Base-by-base conservation (phyloP, 1,284 basidiomycete genomes). In the Fomitopsis schrenkii region DNA sequence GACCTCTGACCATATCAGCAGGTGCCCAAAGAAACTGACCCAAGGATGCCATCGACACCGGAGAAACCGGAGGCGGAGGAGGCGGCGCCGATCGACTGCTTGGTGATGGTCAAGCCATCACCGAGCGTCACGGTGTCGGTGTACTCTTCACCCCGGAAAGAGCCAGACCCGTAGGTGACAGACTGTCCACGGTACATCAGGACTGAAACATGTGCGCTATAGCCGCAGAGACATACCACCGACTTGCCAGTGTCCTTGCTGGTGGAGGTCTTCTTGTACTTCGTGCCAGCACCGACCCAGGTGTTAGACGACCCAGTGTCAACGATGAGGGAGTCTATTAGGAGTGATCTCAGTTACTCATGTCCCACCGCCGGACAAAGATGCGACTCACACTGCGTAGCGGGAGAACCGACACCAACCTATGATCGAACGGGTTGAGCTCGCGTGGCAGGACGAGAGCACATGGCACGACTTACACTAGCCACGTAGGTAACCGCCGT, bases 1-100 rank as follows among this genome's bases (percentile, higher is more conserved):
- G 42, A 2, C n/a, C 7, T 17, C 22, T n/a, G n/a, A 1, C n/a
- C 4, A 19, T 19, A 8, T 19, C 8, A 45, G 6, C n/a, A 7
- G 42, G 42, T 17, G 41, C n/a, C 8, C 3, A 14, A 30, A 33
- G 35, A 22, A 22, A 59, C 67, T 22, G 52, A 71, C 72, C 85
- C 86, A 40, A 88, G 70, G 62, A 87, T 85, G 30, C 80, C 81
- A 68, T 87, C 80, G 15, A 79, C 74, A 50, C 78, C 80, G 0
- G 62, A 54, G 75, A 76, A 71, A 9, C 74, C 81, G n/a, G 56
- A 68, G 63, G 77, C 71, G 0, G 14, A 67, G 5, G 76, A 71
- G 30, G 86, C 85, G 59, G 84, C 83, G 62, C 85, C 86, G 61
- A 88, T 85, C 17, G 82, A 84, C 67, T 88, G 86, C 12, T 71